These are phyloP conservation scores for Diaporthe sp. DNA, from an alignment of 2,329 filamentous ascomycete species.

Conservation along the genomic window DNA sequence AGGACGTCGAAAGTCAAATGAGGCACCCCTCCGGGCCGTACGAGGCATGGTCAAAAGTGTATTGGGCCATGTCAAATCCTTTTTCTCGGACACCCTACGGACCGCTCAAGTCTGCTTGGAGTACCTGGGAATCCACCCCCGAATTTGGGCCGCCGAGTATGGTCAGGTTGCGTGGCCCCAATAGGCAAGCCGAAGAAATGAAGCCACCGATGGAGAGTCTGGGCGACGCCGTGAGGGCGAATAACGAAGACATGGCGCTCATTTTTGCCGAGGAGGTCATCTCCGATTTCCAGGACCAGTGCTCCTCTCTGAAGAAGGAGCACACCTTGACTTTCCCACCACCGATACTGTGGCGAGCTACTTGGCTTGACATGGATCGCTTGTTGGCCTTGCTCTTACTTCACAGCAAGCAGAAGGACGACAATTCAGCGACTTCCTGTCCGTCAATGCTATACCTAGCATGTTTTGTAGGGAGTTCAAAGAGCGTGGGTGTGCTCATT, in stretches of 20 bases:
- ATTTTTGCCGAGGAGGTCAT: background rate
- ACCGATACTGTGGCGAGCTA: constrained; percentile 7
- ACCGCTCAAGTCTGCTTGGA: constrained; percentile 9
- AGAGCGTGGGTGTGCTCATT: background rate
- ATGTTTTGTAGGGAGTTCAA: background rate
- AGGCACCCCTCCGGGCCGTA: background rate
- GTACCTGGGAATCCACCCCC: background rate
- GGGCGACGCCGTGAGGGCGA: background rate
- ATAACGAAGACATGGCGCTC: constrained; percentile 17
- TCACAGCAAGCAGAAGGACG: background rate
- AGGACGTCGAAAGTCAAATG: background rate
- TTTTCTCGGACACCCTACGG: constrained; percentile 1
- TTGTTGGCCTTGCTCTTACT: background rate
- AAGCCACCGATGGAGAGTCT: background rate
- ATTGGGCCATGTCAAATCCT: constrained; percentile 27
- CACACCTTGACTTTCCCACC: background rate
- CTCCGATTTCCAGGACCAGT: background rate
- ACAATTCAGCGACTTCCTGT: background rate
- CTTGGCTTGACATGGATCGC: constrained; percentile 19
- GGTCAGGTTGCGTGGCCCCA: background rate
- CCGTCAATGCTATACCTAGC: background rate
- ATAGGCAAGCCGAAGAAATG: background rate
- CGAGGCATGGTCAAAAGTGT: constrained; percentile 1
- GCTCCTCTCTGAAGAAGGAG: background rate
- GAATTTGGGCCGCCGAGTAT: background rate